Evolutionary conservation across 176 grass and related monocot genomes (phyloP).

Genomic region (Cenchrus americanus): DNA sequence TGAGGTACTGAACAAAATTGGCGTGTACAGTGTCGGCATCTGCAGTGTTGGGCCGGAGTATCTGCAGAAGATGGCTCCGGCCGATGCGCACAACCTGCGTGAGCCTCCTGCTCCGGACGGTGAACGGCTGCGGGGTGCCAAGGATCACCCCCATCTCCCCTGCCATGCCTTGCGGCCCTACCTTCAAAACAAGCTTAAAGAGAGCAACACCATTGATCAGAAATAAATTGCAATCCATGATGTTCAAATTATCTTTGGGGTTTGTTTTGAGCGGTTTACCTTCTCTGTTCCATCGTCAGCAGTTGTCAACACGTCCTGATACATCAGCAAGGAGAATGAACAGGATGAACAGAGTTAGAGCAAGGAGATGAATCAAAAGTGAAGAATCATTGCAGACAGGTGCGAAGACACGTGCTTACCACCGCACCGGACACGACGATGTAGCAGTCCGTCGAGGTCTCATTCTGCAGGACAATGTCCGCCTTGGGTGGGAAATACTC

Average conservation of each 20-base stretch:
- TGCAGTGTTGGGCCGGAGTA: slow-evolving; percentile 30
- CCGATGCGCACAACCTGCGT: slow-evolving; percentile 49
- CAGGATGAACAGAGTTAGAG: neutral
- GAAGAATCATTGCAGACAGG: neutral
- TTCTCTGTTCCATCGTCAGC: slow-evolving; percentile 31
- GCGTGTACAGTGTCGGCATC: slow-evolving; percentile 31
- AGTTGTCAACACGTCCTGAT: slow-evolving; percentile 24
- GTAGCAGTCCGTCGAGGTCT: slow-evolving; percentile 57
- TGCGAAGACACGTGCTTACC: neutral
- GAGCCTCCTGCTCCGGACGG: slow-evolving; percentile 49
- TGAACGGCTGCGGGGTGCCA: slow-evolving; percentile 63
- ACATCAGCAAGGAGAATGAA: neutral
- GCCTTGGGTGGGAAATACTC: slow-evolving; percentile 60
- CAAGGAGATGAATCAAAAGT: neutral
- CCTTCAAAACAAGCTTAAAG: slow-evolving; percentile 14
- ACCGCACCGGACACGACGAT: slow-evolving; percentile 45
- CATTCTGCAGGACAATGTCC: slow-evolving; percentile 55
- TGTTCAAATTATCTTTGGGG: neutral
- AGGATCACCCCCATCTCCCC: slow-evolving; percentile 64
- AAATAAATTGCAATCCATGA: neutral
- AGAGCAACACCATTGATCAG: neutral
- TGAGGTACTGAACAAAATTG: slow-evolving; percentile 35
- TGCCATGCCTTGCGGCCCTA: slow-evolving; percentile 51
- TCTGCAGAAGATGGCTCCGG: slow-evolving; percentile 45
- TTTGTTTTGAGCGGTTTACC: neutral